Evolutionary conservation across 176 grass and related monocot species (phyloP), one percentile per base, ranked within the genome.

Genomic region (Coix lacrymajobi): DNA sequence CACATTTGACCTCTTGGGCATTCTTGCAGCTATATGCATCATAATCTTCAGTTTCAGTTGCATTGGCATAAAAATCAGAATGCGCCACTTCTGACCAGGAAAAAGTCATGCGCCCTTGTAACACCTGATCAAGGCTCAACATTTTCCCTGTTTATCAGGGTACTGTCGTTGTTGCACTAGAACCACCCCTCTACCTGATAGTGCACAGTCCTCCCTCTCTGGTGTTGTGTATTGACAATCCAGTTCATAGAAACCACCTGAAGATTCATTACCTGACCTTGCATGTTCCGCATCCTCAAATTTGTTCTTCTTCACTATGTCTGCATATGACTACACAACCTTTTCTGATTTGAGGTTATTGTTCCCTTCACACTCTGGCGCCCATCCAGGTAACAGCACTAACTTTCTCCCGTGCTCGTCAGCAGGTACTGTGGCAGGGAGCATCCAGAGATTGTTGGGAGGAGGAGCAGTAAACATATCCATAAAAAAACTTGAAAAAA

Each of bases 401-500:
- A n/a, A 74, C n/a, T 84, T 52, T 45, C 26, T 67, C 49, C 37
- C n/a, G 62, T 25, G 84, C 1, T 89, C 79, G 48, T 11, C 19
- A 78, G 45, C 25, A 6, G 63, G 74, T 39, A 54, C 65, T 30
- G 75, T 25, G 78, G 58, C 73, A 70, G 89, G 80, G 48, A 77
- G 79, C 28, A 25, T 67, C 76, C 80, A 92, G 74, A 85, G 72
- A 52, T 75, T 91, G 63, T 22, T 84, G 60, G 83, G 85, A 81
- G 73, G 73, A 79, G 70, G 79, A 56, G 87, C 73, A 25, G 57
- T 91, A 65, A 94, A 97, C 72, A 97, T 92, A 71, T 67, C 40
- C 33, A 81, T 92, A 69, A 86, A 79, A 67, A 87, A 97, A 97
- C 71, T 83, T 79, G 69, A 97, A 97, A 97, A 97, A 74, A 81